These are phyloP conservation scores for Pythium aquatile DNA, from an alignment of 352 stramenopile genomes.

Conservation along the genomic window DNA sequence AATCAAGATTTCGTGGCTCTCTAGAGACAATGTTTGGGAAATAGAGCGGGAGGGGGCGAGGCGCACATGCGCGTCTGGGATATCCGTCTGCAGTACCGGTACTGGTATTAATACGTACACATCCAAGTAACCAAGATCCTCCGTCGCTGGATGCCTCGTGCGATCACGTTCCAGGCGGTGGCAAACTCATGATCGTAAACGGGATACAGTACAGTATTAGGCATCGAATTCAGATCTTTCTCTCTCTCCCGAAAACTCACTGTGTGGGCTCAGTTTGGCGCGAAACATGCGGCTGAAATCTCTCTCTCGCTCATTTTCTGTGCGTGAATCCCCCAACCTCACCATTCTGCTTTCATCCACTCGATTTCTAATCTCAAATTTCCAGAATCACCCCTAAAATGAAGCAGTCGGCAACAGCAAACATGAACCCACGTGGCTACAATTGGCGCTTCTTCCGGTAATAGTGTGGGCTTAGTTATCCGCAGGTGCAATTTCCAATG, in stretches of 20 bases:
- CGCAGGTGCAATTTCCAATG: background rate
- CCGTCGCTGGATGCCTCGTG: background rate
- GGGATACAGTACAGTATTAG: too few species aligned
- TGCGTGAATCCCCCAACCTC: background rate
- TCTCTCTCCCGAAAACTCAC: background rate
- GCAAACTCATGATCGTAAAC: too few species aligned
- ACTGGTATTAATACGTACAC: too few species aligned
- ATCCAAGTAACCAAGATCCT: background rate
- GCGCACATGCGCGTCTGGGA: background rate
- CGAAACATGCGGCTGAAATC: background rate
- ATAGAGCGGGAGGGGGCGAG: background rate
- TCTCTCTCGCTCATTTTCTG: background rate
- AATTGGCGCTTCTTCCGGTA: background rate
- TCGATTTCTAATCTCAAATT: background rate
- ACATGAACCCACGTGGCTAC: slow-evolving; percentile 1
- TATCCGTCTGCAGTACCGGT: background rate
- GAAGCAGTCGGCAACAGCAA: background rate
- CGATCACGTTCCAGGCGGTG: background rate
- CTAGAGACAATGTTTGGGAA: background rate
- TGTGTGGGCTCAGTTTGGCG: background rate
- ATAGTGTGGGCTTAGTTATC: too few species aligned
- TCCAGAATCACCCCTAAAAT: background rate
- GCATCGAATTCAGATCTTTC: background rate
- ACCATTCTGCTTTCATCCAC: background rate
- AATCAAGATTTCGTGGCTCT: background rate